Base-by-base conservation (phyloP, 2,329 filamentous ascomycete species). In the Neurospora sp. region DNA sequence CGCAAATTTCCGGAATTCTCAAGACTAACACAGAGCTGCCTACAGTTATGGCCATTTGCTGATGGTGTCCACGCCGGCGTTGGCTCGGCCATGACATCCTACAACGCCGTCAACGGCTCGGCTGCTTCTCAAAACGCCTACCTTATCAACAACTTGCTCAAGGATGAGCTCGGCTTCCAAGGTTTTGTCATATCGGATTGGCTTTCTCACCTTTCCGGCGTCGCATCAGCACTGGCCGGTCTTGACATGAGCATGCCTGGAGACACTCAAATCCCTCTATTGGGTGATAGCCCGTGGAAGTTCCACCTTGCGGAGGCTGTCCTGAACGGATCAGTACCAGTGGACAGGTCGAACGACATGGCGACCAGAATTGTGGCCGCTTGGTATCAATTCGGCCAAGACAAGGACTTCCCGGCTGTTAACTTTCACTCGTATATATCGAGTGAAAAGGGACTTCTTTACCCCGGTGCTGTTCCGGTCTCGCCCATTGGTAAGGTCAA, bases 131-230 rank as follows among this genome's bases (percentile, higher is more conserved):
- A 95, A 76, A 96, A 96, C 82, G 91, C 89, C 38, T 89, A 91
- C 76, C 80, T 91, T 10, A 81, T 93, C 74, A 96, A 96, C 77
- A 88, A 89, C 66, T 80, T 96, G 2, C 83, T 96, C 74, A 96
- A 96, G 81, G 86, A 86, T 38, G 92, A 96, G 79, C 84, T 95
- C 0, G 91, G 91, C 58, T 95, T 95, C 81, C 91, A 93, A 74
- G 92, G 92, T 0, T 93, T 93, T 75, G 85, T 95, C 70, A 89
- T 92, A 86, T 88, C 86, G n/a, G 92, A 96, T 78, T 96, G 92
- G 91, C 81, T 93, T 19, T 91, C 91, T 2, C 91, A 94, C 77
- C 84, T 91, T 72, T 90, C 88, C 9, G 92, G 92, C 6, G 91
- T 95, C 15, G 88, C 86, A 19, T 89, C 89, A 73, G 90, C 91